Conservation (phyloP, 495 filamentous ascomycete species). For the Penicillium lividum region DNA sequence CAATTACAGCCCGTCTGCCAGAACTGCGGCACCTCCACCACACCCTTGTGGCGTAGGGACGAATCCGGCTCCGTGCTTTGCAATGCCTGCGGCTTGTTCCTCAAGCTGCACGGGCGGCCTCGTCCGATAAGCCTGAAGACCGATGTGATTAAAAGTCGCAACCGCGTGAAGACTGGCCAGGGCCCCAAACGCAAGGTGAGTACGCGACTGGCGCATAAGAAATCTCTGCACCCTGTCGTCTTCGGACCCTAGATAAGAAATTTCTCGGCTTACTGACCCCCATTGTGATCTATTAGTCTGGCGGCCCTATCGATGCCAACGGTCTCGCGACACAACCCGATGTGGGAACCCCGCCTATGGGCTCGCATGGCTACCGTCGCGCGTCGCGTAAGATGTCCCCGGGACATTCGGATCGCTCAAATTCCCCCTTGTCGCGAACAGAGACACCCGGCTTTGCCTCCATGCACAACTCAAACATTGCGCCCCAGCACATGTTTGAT, state of each 20-base stretch:
- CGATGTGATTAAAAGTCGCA: conserved; percentile 99
- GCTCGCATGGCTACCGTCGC: conserved; percentile 59
- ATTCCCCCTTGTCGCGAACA: conserved; percentile 86
- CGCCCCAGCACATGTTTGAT: conserved; percentile 77
- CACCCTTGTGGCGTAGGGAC: conserved; percentile 95
- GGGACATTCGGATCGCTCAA: conserved; percentile 73
- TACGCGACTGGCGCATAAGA: conserved; percentile 25
- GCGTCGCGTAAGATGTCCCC: conserved; percentile 70
- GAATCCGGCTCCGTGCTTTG: conserved; percentile 96
- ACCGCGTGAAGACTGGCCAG: conserved; percentile 91
- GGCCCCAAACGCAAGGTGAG: conserved; percentile 87
- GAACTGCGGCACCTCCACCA: conserved; percentile 95
- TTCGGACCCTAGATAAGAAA: conserved; percentile 24
- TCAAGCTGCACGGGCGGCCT: conserved; percentile 92
- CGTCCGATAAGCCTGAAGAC: conserved; percentile 97
- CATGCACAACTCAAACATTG: conserved; percentile 68
- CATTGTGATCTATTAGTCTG: conserved; percentile 40
- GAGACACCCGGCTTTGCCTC: conserved; percentile 73
- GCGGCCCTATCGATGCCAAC: conserved; percentile 54
- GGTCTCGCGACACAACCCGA: conserved; percentile 60
- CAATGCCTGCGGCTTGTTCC: conserved; percentile 96
- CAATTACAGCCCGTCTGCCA: conserved; percentile 91
- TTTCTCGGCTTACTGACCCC: conserved; percentile 30
- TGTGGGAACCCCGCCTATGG: conserved; percentile 52
- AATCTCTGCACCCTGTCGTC: conserved; percentile 9